Conservation (phyloP, 2,329 filamentous ascomycete species). For the Talaromyces rugulosus region DNA sequence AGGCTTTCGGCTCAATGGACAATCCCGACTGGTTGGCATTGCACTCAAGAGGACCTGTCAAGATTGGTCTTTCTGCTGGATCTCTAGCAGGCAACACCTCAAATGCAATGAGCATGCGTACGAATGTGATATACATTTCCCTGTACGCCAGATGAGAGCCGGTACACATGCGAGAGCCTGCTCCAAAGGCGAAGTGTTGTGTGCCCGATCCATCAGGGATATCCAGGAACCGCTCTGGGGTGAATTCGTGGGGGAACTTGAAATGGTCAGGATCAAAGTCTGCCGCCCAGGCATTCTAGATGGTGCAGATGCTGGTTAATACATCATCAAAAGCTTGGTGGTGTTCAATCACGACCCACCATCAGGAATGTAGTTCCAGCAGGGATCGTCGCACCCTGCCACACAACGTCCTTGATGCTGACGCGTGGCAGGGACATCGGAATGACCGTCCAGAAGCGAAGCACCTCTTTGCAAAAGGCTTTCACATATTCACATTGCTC, state of each 20-base stretch:
- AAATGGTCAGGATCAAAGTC: slow-evolving; percentile 69
- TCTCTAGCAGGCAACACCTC: slow-evolving; percentile 48
- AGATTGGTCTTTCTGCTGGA: slow-evolving; percentile 45
- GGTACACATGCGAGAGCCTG: slow-evolving; percentile 60
- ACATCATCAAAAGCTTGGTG: too few relatives aligned
- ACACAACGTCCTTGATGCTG: slow-evolving; percentile 69
- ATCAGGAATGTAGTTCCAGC: slow-evolving; percentile 76
- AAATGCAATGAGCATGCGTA: slow-evolving; percentile 57
- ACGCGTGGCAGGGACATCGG: slow-evolving; percentile 71
- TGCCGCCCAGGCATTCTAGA: slow-evolving; percentile 65
- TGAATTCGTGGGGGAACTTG: slow-evolving; percentile 57
- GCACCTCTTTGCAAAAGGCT: slow-evolving; percentile 71
- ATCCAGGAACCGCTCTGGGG: slow-evolving; percentile 66
- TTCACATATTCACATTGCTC: slow-evolving; percentile 74
- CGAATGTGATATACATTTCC: slow-evolving; percentile 58
- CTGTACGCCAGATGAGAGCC: slow-evolving; percentile 61
- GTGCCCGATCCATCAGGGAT: slow-evolving; percentile 49
- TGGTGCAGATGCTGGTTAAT: not conserved
- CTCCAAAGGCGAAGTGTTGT: slow-evolving; percentile 60
- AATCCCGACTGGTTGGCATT: slow-evolving; percentile 54
- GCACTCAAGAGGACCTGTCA: slow-evolving; percentile 54
- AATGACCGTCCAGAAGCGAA: slow-evolving; percentile 75
- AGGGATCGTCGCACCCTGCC: slow-evolving; percentile 63
- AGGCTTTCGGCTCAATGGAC: slow-evolving; percentile 52
- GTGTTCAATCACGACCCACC: slow-evolving; percentile 35